These are phyloP conservation scores for Acmispon strigosus DNA, from an alignment of 306 rosid species.

Conservation along the genomic window DNA sequence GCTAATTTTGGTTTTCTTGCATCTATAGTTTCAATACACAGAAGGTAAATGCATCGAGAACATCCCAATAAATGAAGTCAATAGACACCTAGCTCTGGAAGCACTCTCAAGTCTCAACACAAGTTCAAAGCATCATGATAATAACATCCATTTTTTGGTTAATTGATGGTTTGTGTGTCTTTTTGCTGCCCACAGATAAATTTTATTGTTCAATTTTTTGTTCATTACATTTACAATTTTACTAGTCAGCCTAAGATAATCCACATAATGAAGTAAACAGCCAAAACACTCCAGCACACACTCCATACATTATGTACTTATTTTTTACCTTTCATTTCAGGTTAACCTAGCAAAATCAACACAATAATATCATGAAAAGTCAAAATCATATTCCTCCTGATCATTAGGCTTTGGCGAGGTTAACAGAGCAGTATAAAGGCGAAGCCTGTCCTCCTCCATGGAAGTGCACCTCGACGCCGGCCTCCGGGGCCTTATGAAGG, in stretches of 20 bases:
- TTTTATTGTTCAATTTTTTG: no score
- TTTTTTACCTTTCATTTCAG: background rate
- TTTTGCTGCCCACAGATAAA: no score
- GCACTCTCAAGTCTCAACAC: no score
- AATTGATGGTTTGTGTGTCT: no score
- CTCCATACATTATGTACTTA: background rate
- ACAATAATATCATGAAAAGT: constrained; percentile 23
- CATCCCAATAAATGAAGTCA: no score
- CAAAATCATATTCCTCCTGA: constrained; percentile 50
- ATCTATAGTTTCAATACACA: no score
- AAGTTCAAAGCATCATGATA: no score
- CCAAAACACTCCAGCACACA: background rate
- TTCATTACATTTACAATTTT: background rate
- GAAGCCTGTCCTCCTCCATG: constrained; percentile 73
- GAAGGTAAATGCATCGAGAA: no score
- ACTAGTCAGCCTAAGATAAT: background rate
- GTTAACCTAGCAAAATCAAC: background rate
- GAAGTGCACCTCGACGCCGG: constrained; percentile 76
- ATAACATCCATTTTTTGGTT: no score
- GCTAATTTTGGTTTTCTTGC: no score
- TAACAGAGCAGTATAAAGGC: constrained; percentile 75
- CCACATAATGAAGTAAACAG: background rate
- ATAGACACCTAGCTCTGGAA: no score
- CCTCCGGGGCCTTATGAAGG: constrained; percentile 75
- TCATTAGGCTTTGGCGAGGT: constrained; percentile 84